These are phyloP conservation scores for Thymus quinquecostatus DNA, from an alignment of 257 asterid genomes.

Conservation along the genomic window DNA sequence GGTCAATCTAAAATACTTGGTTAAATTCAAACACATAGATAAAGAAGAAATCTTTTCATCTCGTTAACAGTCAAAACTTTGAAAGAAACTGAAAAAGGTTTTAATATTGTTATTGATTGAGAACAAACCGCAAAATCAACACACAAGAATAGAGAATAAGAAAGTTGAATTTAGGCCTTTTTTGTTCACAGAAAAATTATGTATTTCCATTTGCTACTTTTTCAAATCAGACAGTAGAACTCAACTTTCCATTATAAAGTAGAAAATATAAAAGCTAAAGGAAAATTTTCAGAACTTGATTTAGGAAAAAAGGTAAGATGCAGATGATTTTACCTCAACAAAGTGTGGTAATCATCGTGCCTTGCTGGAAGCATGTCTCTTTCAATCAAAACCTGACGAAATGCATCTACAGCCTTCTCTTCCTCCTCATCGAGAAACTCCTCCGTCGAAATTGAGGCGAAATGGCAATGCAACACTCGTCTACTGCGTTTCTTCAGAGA, in stretches of 20 bases:
- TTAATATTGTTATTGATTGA: not conserved
- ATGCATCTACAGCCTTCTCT: conserved; percentile 66
- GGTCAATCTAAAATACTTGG: not conserved
- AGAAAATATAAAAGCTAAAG: not conserved
- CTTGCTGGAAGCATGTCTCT: conserved; percentile 72
- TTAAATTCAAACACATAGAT: conserved; percentile 8
- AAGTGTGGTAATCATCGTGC: conserved; percentile 86
- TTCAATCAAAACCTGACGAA: conserved; percentile 69
- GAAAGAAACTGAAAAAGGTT: conserved; percentile 16
- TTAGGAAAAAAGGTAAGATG: conserved; percentile 3
- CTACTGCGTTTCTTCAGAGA: conserved; percentile 35
- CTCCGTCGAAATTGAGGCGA: conserved; percentile 72
- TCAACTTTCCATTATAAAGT: conserved; percentile 17
- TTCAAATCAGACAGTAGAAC: conserved; percentile 17
- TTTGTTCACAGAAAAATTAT: conserved; percentile 17
- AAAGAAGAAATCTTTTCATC: not conserved
- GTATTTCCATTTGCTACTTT: not conserved
- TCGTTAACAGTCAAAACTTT: conserved; percentile 9
- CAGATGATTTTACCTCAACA: conserved; percentile 66
- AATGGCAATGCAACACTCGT: conserved; percentile 66
- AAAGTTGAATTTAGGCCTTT: conserved; percentile 9
- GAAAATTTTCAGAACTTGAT: not conserved
- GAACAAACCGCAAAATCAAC: not conserved
- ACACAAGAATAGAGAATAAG: conserved; percentile 14
- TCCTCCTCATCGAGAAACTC: conserved; percentile 81